These are phyloP conservation scores for Backusella macrospora DNA, from an alignment of 192 early-diverging fungal genomes.

Conservation along the genomic window DNA sequence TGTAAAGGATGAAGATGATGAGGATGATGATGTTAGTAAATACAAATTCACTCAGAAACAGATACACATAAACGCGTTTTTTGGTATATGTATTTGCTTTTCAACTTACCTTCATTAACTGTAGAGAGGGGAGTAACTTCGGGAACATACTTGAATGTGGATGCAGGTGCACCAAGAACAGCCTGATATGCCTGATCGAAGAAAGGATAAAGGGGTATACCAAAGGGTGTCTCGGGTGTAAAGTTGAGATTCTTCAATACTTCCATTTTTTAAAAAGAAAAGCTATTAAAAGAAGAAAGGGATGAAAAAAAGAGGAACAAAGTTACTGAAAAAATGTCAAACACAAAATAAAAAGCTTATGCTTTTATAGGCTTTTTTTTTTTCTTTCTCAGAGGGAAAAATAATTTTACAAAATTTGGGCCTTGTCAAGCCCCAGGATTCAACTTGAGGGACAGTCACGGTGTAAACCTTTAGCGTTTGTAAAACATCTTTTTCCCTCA, in stretches of 20 bases:
- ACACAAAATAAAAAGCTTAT: no score
- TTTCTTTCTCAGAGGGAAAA: no score
- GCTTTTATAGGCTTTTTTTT: neutral
- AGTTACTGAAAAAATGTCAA: no score
- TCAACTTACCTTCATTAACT: constrained; percentile 32
- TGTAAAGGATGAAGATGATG: constrained; percentile 18
- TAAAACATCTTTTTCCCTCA: no score
- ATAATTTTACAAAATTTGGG: no score
- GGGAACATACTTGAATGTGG: constrained; percentile 48
- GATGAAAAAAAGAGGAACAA: constrained; percentile 23
- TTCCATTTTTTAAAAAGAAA: constrained; percentile 18
- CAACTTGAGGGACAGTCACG: no score
- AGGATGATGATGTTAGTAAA: constrained; percentile 15
- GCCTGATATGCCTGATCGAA: constrained; percentile 51
- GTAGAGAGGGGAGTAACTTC: constrained; percentile 60
- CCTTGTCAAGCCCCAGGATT: no score
- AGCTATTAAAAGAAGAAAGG: constrained; percentile 18
- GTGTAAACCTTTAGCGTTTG: no score
- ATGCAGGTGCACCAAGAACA: constrained; percentile 45
- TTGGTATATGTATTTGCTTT: neutral
- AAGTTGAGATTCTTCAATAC: constrained; percentile 49
- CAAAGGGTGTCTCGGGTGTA: constrained; percentile 57
- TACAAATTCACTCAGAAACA: neutral
- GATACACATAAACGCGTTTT: neutral
- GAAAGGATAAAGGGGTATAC: constrained; percentile 54